Conservation (phyloP, 371 early-diverging fungal genomes). For the Dinochytrium kinnereticum region DNA sequence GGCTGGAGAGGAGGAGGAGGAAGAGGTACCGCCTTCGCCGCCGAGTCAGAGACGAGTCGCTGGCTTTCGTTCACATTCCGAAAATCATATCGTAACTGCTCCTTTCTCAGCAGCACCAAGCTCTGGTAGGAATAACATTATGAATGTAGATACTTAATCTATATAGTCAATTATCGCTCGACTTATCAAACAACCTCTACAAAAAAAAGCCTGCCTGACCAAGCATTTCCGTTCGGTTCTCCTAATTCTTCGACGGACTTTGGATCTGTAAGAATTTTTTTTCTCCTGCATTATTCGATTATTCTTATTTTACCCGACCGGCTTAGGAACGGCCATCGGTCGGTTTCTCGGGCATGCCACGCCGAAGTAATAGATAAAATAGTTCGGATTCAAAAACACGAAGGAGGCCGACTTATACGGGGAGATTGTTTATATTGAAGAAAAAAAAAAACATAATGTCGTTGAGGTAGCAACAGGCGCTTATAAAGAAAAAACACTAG, state of each 20-base stretch:
- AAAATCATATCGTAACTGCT: not conserved
- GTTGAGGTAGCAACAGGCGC: not conserved
- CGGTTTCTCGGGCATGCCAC: too few relatives aligned
- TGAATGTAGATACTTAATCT: too few relatives aligned
- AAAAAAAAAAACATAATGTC: not conserved
- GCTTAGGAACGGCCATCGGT: too few relatives aligned
- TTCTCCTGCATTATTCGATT: too few relatives aligned
- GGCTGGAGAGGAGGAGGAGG: not conserved
- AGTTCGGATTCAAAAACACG: too few relatives aligned
- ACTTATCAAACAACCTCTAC: not conserved
- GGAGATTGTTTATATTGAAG: not conserved
- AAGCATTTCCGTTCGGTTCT: conserved; percentile 4
- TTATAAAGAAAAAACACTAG: not conserved
- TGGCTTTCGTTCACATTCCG: not conserved
- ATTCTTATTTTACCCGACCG: too few relatives aligned
- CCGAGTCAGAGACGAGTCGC: not conserved
- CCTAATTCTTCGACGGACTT: not conserved
- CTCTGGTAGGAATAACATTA: too few relatives aligned
- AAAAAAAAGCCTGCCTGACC: not conserved
- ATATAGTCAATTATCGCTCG: not conserved
- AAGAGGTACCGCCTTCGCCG: conserved; percentile 29
- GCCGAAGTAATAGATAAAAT: too few relatives aligned
- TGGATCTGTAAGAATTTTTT: too few relatives aligned
- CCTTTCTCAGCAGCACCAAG: too few relatives aligned
- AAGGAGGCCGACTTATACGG: too few relatives aligned